Percentiles rank a stretch among this genome's conserved stretches.
Evolutionary conservation across 805 yeast genomes (phyloP).

Genomic region (Candida germanica): DNA sequence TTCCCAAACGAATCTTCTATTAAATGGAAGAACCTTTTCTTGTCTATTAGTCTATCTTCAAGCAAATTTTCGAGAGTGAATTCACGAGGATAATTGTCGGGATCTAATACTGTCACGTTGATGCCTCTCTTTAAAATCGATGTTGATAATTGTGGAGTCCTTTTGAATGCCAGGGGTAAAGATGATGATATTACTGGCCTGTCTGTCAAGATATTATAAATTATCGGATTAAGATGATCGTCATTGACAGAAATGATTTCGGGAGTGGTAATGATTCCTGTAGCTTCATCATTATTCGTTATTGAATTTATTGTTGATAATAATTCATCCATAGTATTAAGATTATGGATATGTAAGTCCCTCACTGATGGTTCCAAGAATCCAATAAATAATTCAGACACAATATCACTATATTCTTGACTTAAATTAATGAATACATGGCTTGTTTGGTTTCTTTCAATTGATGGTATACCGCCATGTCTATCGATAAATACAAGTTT

Average conservation of each 20-base stretch:
- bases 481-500: constrained; percentile 78
- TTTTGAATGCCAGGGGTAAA: constrained; percentile 59
- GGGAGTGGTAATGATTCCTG: constrained; percentile 88
- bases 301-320: constrained; percentile 48
- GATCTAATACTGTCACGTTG: constrained; percentile 45
- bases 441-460: constrained; percentile 73
- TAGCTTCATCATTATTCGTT: constrained; percentile 41
- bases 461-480: constrained; percentile 87
- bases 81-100: constrained; percentile 26
- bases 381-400: constrained; percentile 61
- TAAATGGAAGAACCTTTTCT: constrained; percentile 53
- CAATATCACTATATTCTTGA: constrained; percentile 73
- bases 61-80: constrained; percentile 40
- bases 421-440: constrained; percentile 84
- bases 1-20: constrained; percentile 80
- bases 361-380: constrained; percentile 43
- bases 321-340: constrained; percentile 60
- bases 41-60: constrained; percentile 43
- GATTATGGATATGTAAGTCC: constrained; percentile 61
- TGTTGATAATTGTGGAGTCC: constrained; percentile 64
- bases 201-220: constrained; percentile 88
- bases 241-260: constrained; percentile 56
- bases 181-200: constrained; percentile 89
- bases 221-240: constrained; percentile 72
- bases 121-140: constrained; percentile 79